A percentile compares a stretch with the other conserved stretches of the same genome.
Evolutionary conservation across 2,329 filamentous ascomycete species (phyloP).

Genomic region (Byssothecium circinans): DNA sequence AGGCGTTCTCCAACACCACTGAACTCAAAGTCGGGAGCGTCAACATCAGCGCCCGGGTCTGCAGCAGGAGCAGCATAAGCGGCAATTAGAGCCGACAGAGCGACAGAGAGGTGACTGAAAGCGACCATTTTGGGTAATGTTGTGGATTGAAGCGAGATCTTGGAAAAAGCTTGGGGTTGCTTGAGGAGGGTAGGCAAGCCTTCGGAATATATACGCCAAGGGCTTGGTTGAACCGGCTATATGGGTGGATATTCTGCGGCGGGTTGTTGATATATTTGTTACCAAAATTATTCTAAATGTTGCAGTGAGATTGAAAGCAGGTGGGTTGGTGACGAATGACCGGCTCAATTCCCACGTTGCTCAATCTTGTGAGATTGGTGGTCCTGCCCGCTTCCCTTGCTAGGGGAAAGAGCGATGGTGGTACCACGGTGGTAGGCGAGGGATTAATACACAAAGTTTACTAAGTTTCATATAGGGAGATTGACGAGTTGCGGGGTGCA

Average conservation of each 20-base stretch:
- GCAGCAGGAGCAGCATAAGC: constrained; percentile 27
- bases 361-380: background rate
- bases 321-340: background rate
- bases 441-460: background rate
- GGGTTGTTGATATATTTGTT: background rate
- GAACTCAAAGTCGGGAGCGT: constrained; percentile 35
- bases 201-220: constrained; percentile 19
- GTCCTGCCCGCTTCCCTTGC: background rate
- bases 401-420: too few species aligned
- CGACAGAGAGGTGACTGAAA: constrained; percentile 24
- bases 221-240: constrained; percentile 11
- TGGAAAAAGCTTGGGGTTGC: constrained; percentile 5
- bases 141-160: constrained; percentile 4
- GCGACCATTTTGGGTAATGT: constrained; percentile 27
- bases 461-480: background rate
- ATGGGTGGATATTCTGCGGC: background rate
- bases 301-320: background rate
- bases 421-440: background rate
- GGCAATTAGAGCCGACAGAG: constrained; percentile 22
- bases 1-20: constrained; percentile 13
- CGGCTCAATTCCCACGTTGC: background rate
- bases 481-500: constrained; percentile 2
- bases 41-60: constrained; percentile 13
- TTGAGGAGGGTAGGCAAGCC: constrained; percentile 15
- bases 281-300: background rate